Evolutionary conservation across 257 asterid species (phyloP).

Genomic region (Petrea volubilis): DNA sequence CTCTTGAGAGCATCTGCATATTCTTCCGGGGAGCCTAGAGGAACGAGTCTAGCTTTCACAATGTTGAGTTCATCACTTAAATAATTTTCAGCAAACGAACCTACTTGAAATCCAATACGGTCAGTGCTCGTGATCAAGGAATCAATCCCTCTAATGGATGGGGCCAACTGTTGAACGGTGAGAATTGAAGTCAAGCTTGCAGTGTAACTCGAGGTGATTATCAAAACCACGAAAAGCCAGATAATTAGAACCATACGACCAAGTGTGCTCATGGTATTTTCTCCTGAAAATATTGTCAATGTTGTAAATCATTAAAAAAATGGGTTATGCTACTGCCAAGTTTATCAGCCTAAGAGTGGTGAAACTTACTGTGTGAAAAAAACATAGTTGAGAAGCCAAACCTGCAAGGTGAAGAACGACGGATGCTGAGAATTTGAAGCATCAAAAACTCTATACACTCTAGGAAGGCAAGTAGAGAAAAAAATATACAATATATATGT

Average conservation of each 20-base stretch:
- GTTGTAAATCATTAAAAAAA: slow-evolving; percentile 6
- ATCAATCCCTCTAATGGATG: slow-evolving; percentile 73
- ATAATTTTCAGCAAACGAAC: slow-evolving; percentile 74
- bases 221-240: slow-evolving; percentile 82
- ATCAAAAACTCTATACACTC: background rate
- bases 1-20: slow-evolving; percentile 60
- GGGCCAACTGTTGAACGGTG: slow-evolving; percentile 68
- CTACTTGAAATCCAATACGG: slow-evolving; percentile 68
- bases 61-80: slow-evolving; percentile 62
- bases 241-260: slow-evolving; percentile 74
- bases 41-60: slow-evolving; percentile 65
- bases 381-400: slow-evolving; percentile 89
- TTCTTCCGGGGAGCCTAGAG: slow-evolving; percentile 74
- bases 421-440: slow-evolving; percentile 14
- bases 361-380: slow-evolving; percentile 69
- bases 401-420: slow-evolving; percentile 50
- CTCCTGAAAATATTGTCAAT: slow-evolving; percentile 49
- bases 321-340: background rate
- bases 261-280: slow-evolving; percentile 65
- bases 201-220: slow-evolving; percentile 74
- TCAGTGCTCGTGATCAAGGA: slow-evolving; percentile 63
- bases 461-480: background rate
- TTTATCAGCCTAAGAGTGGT: background rate
- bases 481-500: too few relatives aligned
- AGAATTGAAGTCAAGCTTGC: slow-evolving; percentile 84